phyloP scores from a whole-genome alignment of 768 basidiomycete species.

The Cystofilobasidium capitatum region DNA sequence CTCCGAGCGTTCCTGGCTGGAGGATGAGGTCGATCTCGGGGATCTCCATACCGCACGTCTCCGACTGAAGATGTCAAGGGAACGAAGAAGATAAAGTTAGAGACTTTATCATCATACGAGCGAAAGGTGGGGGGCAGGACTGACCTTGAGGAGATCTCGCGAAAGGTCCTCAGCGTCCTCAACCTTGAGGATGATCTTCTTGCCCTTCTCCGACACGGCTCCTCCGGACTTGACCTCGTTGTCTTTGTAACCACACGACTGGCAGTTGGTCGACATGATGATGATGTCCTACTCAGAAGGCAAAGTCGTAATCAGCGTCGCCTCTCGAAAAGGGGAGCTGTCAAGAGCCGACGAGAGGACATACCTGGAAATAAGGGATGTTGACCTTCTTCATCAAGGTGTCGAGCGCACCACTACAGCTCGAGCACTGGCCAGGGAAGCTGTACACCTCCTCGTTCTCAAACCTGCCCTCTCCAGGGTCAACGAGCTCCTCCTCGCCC shows the following conservation, averaged over 20 bases:
- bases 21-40: conserved; percentile 92
- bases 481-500: conserved; percentile 28
- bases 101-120: neutral
- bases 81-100: neutral
- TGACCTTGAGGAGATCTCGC: conserved; percentile 85
- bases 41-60: conserved; percentile 77
- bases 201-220: conserved; percentile 79
- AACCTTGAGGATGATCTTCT: conserved; percentile 75
- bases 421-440: conserved; percentile 79
- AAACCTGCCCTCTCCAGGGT: conserved; percentile 34
- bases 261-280: conserved; percentile 98
- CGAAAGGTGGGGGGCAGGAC: neutral
- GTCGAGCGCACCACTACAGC: conserved; percentile 69
- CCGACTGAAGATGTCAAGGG: conserved; percentile 52
- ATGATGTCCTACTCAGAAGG: conserved; percentile 65
- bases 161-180: conserved; percentile 85
- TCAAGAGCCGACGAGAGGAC: conserved; percentile 24
- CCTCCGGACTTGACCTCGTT: conserved; percentile 94
- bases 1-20: conserved; percentile 86
- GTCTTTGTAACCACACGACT: conserved; percentile 87
- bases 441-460: conserved; percentile 67
- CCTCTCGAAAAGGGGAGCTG: neutral
- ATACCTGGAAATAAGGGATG: conserved; percentile 94
- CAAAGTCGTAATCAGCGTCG: neutral
- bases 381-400: conserved; percentile 93